Conservation (phyloP, 139 green algal species). For the Diplosphaera chodatii region DNA sequence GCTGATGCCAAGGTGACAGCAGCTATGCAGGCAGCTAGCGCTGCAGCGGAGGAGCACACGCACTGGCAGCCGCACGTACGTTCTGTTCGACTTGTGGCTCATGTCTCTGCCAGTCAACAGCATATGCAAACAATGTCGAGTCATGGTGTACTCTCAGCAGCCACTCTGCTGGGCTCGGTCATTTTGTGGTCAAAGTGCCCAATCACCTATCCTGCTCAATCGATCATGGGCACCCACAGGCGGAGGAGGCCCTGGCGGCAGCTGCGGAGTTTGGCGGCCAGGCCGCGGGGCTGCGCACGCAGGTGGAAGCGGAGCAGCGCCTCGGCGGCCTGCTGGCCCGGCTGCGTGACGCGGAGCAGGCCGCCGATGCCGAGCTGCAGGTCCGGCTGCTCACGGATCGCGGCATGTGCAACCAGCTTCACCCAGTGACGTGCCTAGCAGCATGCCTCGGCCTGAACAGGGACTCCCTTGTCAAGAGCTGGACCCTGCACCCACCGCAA, state of each 20-base stretch:
- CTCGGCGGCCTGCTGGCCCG: conserved; percentile 12
- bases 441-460: no score
- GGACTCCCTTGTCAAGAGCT: no score
- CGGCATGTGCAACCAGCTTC: neutral
- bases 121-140: no score
- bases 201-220: no score
- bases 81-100: neutral
- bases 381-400: neutral
- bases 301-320: conserved; percentile 16
- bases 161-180: no score
- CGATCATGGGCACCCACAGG: neutral
- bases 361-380: conserved; percentile 7
- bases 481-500: no score
- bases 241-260: neutral
- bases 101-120: no score
- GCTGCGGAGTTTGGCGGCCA: neutral
- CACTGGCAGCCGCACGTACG: conserved; percentile 5
- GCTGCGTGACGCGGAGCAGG: conserved; percentile 9
- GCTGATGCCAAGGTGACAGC: conserved; percentile 1
- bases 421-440: no score
- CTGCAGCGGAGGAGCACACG: neutral
- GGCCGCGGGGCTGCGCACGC: neutral
- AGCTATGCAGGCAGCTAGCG: neutral
- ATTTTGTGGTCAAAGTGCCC: no score
- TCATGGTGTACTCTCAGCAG: no score